Percentiles rank a stretch among this genome's conserved stretches.
These are phyloP conservation scores for Rhizopus delemar DNA, from an alignment of 371 early-diverging fungal species.

Conservation along the genomic window DNA sequence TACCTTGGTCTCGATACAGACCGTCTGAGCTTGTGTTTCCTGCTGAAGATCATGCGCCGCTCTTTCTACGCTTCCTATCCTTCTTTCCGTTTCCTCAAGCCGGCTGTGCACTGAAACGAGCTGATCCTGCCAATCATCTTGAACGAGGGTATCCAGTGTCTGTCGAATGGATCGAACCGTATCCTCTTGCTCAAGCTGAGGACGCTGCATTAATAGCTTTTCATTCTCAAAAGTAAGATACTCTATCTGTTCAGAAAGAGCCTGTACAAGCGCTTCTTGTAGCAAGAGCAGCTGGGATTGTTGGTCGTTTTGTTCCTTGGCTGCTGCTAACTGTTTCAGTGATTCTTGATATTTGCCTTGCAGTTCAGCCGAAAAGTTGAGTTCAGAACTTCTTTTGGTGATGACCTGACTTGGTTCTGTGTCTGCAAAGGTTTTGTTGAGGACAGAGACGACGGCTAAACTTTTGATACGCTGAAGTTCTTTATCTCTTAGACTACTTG, in stretches of 20 bases:
- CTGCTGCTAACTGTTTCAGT: slow-evolving; percentile 17
- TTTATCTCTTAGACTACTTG: slow-evolving; percentile 25
- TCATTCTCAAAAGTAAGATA: slow-evolving; percentile 5
- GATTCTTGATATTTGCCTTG: slow-evolving; percentile 17
- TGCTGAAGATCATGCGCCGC: slow-evolving; percentile 10
- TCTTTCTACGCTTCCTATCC: slow-evolving; percentile 9
- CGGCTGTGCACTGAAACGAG: background rate
- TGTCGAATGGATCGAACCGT: slow-evolving; percentile 7
- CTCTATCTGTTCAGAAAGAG: slow-evolving; percentile 22
- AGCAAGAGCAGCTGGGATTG: slow-evolving; percentile 27
- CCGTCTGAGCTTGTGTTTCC: slow-evolving; percentile 13
- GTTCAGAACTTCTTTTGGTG: no score
- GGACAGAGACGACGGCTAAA: slow-evolving; percentile 44
- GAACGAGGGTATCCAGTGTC: background rate
- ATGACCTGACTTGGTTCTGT: slow-evolving; percentile 5
- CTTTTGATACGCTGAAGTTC: slow-evolving; percentile 49
- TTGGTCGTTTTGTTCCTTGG: slow-evolving; percentile 16
- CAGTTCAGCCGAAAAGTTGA: slow-evolving; percentile 7
- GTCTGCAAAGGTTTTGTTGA: slow-evolving; percentile 37
- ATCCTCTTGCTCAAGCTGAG: background rate
- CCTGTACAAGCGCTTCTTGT: slow-evolving; percentile 38
- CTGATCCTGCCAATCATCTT: background rate
- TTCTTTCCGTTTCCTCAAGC: background rate
- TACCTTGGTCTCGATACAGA: slow-evolving; percentile 25
- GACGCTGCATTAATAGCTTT: background rate